Evolutionary conservation across 345 rosid species (phyloP).

Genomic region (Capsella bursapastoris): DNA sequence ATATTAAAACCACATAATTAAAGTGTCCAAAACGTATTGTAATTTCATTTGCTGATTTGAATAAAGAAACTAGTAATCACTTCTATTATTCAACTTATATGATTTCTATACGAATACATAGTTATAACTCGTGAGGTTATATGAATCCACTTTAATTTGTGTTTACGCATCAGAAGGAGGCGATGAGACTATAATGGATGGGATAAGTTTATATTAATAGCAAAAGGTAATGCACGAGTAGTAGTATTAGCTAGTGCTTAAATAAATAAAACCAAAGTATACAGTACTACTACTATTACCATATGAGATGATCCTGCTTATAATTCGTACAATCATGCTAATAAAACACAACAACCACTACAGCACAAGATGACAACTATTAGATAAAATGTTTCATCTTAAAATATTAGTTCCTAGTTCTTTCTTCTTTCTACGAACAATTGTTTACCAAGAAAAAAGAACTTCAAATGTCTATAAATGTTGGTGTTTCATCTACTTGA

Average conservation of each 20-base stretch:
- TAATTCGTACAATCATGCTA: slow-evolving; percentile 31
- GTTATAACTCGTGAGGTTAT: background rate
- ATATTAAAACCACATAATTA: background rate
- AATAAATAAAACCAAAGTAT: slow-evolving; percentile 13
- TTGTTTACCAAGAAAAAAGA: background rate
- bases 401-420: background rate
- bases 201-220: slow-evolving; percentile 18
- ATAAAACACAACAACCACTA: slow-evolving; percentile 41
- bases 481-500: background rate
- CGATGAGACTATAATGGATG: slow-evolving; percentile 30
- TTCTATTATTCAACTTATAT: background rate
- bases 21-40: background rate
- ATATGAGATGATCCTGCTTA: slow-evolving; percentile 10
- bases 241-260: slow-evolving; percentile 5
- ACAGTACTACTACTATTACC: background rate
- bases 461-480: background rate
- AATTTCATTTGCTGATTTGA: background rate
- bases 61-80: background rate
- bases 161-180: background rate
- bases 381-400: background rate
- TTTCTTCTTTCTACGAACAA: background rate
- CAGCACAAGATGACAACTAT: slow-evolving; percentile 38
- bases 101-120: background rate
- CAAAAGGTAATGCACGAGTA: slow-evolving; percentile 38
- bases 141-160: no score